phyloP scores from a whole-genome alignment of 441 rosid species.

The Populus hybrid region DNA sequence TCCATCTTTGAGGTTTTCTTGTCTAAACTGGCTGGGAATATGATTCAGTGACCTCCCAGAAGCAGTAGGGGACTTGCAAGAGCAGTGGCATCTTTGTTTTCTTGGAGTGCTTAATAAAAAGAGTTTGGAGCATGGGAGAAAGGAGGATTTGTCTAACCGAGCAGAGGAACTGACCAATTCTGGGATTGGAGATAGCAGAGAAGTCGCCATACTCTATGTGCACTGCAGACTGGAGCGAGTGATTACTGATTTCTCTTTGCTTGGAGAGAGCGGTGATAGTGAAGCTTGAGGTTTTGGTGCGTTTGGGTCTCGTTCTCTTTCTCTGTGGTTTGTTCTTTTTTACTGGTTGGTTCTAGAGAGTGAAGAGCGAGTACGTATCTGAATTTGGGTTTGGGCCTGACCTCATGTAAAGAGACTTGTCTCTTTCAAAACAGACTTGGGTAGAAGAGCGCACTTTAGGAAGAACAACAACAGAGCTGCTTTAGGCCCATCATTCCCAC shows the following conservation, averaged over 20 bases:
- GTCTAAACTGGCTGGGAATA: conserved; percentile 71
- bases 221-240: no score
- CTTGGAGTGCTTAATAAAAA: conserved; percentile 23
- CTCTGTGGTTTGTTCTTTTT: no score
- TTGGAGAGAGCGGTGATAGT: not conserved
- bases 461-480: not conserved
- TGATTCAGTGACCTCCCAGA: conserved; percentile 34
- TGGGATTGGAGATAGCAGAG: conserved; percentile 36
- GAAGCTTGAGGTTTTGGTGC: conserved; percentile 11
- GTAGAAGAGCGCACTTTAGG: not conserved
- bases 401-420: not conserved
- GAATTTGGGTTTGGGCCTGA: not conserved
- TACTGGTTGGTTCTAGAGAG: no score
- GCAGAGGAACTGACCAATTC: conserved; percentile 24
- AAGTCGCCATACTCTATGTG: conserved; percentile 42
- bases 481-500: not conserved
- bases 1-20: conserved; percentile 71
- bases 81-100: conserved; percentile 16
- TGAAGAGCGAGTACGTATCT: not conserved
- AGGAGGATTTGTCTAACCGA: conserved; percentile 38
- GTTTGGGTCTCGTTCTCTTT: no score
- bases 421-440: not conserved
- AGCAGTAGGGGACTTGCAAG: conserved; percentile 31
- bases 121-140: conserved; percentile 42
- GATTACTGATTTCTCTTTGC: no score